These are phyloP conservation scores for Apiospora saccharicola DNA, from an alignment of 2,329 filamentous ascomycete species.

Conservation along the genomic window DNA sequence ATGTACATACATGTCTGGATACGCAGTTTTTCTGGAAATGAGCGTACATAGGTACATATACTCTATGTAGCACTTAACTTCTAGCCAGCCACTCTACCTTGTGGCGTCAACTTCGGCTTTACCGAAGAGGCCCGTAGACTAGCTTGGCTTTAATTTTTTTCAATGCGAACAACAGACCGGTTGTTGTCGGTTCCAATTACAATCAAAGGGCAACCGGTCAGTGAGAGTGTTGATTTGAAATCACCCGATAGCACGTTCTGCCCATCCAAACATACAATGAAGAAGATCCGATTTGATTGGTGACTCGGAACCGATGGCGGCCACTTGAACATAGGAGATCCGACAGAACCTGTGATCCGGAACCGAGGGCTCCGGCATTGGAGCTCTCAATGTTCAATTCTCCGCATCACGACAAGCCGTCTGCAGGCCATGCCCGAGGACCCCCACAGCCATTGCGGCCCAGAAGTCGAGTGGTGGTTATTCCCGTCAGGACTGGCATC, in stretches of 20 bases:
- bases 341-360: neutral
- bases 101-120: neutral
- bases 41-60: no score
- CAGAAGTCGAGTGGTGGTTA: neutral
- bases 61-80: neutral
- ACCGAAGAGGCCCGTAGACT: neutral
- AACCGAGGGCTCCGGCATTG: neutral
- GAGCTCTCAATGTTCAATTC: neutral
- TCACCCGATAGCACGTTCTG: neutral
- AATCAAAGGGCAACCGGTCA: neutral
- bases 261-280: neutral
- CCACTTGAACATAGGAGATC: neutral
- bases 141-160: neutral
- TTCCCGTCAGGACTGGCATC: neutral
- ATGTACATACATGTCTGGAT: neutral
- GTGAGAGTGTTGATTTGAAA: neutral
- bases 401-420: neutral
- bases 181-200: no score
- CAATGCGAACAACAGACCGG: neutral
- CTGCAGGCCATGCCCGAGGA: neutral
- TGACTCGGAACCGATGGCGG: neutral
- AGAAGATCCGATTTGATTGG: neutral
- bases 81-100: neutral
- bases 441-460: slow-evolving; percentile 1
- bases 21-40: neutral